phyloP scores from a whole-genome alignment of 495 filamentous ascomycete species.

The Penicillium atrosanguineum region DNA sequence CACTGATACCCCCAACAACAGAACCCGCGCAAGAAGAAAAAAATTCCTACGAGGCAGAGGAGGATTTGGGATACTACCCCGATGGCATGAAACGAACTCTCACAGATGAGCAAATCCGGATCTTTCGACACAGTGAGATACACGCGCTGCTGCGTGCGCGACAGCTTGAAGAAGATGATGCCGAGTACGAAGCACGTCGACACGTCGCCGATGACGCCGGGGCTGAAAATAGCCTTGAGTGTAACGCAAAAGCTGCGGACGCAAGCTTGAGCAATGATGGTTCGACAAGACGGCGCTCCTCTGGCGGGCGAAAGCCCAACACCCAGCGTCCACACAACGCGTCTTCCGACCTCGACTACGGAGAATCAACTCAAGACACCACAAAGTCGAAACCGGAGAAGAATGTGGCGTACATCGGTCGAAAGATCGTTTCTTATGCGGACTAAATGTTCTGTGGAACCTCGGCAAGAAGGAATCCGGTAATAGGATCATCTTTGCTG shows the following conservation, averaged over 20 bases:
- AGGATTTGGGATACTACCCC: slow-evolving; percentile 81
- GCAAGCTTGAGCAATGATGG: background rate
- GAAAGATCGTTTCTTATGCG: slow-evolving; percentile 41
- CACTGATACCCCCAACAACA: slow-evolving; percentile 19
- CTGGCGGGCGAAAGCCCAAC: background rate
- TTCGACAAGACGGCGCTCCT: background rate
- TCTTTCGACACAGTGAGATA: slow-evolving; percentile 89
- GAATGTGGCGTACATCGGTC: slow-evolving; percentile 13
- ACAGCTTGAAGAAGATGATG: slow-evolving; percentile 36
- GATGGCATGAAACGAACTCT: slow-evolving; percentile 89
- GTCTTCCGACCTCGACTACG: slow-evolving; percentile 16
- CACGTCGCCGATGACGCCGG: slow-evolving; percentile 13
- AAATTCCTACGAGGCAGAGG: slow-evolving; percentile 52
- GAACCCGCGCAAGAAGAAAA: slow-evolving; percentile 30
- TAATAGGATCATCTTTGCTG: background rate
- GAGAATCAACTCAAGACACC: slow-evolving; percentile 1
- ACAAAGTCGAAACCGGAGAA: background rate
- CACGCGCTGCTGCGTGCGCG: slow-evolving; percentile 62
- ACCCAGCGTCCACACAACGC: background rate
- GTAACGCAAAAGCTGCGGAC: background rate
- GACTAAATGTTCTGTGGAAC: slow-evolving; percentile 24
- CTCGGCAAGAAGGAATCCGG: background rate
- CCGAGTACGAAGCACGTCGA: slow-evolving; percentile 21
- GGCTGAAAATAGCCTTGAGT: background rate
- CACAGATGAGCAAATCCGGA: slow-evolving; percentile 86